Percentiles rank a stretch among this genome's conserved stretches.
phyloP scores from a whole-genome alignment of 768 basidiomycete species.

The Pulveroboletus ravenelii region DNA sequence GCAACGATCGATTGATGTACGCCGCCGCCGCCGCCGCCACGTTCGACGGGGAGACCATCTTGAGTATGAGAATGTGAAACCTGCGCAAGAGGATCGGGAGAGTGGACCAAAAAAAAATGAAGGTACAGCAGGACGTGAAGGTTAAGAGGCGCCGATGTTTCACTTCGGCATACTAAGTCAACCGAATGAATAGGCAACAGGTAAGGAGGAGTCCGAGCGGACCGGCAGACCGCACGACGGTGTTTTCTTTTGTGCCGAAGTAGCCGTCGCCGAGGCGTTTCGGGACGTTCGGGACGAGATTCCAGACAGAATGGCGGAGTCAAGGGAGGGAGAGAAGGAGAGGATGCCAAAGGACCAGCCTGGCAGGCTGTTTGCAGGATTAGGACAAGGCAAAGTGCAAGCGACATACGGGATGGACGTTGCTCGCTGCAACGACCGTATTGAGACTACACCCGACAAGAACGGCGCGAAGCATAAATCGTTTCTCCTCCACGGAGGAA shows the following conservation, averaged over 20 bases:
- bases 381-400: background rate
- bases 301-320: conserved; percentile 52
- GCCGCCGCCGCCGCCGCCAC: conserved; percentile 68
- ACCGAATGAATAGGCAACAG: conserved; percentile 54
- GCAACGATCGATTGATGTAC: conserved; percentile 58
- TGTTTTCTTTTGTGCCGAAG: conserved; percentile 63
- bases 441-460: conserved; percentile 49
- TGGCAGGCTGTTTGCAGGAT: conserved; percentile 30
- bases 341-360: conserved; percentile 64
- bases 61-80: conserved; percentile 60
- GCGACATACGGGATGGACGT: conserved; percentile 42
- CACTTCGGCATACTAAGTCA: conserved; percentile 45
- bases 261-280: conserved; percentile 45
- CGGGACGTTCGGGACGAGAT: conserved; percentile 35
- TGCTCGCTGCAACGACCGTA: conserved; percentile 54
- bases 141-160: conserved; percentile 54
- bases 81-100: conserved; percentile 61
- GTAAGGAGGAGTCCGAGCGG: conserved; percentile 59
- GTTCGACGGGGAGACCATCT: conserved; percentile 59
- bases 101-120: conserved; percentile 41
- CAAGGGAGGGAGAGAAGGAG: conserved; percentile 36
- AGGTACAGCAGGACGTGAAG: conserved; percentile 48
- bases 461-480: conserved; percentile 49
- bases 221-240: conserved; percentile 34
- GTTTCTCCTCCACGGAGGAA: conserved; percentile 38